Evolutionary conservation across 352 stramenopile species (phyloP), one percentile per base, ranked within the genome.

Genomic region (Pythium biforme): DNA sequence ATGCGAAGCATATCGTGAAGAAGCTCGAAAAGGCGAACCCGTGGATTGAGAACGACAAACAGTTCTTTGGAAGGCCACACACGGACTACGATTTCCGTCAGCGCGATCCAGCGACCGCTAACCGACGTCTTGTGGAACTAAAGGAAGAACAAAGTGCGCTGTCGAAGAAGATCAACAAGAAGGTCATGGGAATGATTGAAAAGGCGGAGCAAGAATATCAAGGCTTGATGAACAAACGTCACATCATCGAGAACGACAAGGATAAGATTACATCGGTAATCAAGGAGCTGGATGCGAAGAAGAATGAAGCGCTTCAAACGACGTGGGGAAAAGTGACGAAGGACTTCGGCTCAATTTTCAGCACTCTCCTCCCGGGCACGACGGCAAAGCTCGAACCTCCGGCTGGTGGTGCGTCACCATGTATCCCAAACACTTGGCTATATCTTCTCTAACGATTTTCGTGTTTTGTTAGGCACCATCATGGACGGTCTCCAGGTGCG

Each of bases 161-260:
- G 46, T 95, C 81, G 0, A 98, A 98, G 70, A 99, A 99, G 68
- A 98, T 99, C 62, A 99, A 99, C 81, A 99, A 99, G 74, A 99
- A 99, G 68, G 97, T 99, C 6, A 99, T 99, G 96, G 97, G 95
- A 33, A 99, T 99, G 96, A 99, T 99, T 71, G 98, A 99, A 55
- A 99, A 99, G 79, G 97, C 97, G 0, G 97, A 99, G 75, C 87
- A 96, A 49, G 97, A 99, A 71, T 99, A 99, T 76, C 95, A 98
- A 47, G 96, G 98, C 15, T 79, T 99, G 58, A 95, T 98, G 73
- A 91, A 97, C 65, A 99, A 99, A 79, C 86, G 88, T 12, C 90
- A 98, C 62, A 98, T 99, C 62, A 98, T 99, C 49, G 97, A 99
- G 67, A 99, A 99, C 45, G 97, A 99, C 71, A 99, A 99, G 70